These are phyloP conservation scores for Celoporthe dispersa DNA, from an alignment of 2,329 filamentous ascomycete species.

Conservation along the genomic window DNA sequence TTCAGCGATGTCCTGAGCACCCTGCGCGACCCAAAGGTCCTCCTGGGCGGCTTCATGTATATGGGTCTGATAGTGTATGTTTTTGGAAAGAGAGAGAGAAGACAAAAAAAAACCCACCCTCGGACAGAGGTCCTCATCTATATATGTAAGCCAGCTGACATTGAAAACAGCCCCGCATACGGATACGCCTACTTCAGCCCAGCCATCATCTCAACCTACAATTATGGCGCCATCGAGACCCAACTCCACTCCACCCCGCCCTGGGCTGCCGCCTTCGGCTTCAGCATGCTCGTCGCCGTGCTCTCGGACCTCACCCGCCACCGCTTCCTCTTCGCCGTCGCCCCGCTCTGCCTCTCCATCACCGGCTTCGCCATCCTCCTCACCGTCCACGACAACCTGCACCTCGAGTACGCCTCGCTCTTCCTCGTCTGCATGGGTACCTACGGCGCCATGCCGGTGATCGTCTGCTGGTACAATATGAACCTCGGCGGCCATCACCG, in stretches of 20 bases:
- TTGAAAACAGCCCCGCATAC: slow-evolving; percentile 67
- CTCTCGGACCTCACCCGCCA: slow-evolving; percentile 74
- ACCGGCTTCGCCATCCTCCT: slow-evolving; percentile 78
- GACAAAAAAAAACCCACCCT: too few relatives aligned
- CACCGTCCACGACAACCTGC: slow-evolving; percentile 67
- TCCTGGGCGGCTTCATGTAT: slow-evolving; percentile 80
- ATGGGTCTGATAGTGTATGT: slow-evolving; percentile 59
- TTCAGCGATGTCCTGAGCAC: slow-evolving; percentile 63
- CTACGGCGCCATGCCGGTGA: slow-evolving; percentile 88
- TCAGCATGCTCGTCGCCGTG: slow-evolving; percentile 76
- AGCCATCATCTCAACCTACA: slow-evolving; percentile 69
- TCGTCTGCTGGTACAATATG: slow-evolving; percentile 84
- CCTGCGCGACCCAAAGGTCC: slow-evolving; percentile 75
- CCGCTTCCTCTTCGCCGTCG: slow-evolving; percentile 73
- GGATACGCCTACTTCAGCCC: slow-evolving; percentile 79
- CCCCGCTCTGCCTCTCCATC: slow-evolving; percentile 71
- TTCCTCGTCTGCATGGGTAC: slow-evolving; percentile 81
- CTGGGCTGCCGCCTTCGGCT: slow-evolving; percentile 73
- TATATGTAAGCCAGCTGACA: not conserved
- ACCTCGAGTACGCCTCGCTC: slow-evolving; percentile 76
- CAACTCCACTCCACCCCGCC: slow-evolving; percentile 63
- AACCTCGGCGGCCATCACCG: slow-evolving; percentile 76
- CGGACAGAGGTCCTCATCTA: too few relatives aligned
- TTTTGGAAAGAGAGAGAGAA: too few relatives aligned
- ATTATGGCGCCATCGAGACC: slow-evolving; percentile 62